These are phyloP conservation scores for Hibiscus tridactylites DNA, from an alignment of 345 rosid genomes.

Conservation along the genomic window DNA sequence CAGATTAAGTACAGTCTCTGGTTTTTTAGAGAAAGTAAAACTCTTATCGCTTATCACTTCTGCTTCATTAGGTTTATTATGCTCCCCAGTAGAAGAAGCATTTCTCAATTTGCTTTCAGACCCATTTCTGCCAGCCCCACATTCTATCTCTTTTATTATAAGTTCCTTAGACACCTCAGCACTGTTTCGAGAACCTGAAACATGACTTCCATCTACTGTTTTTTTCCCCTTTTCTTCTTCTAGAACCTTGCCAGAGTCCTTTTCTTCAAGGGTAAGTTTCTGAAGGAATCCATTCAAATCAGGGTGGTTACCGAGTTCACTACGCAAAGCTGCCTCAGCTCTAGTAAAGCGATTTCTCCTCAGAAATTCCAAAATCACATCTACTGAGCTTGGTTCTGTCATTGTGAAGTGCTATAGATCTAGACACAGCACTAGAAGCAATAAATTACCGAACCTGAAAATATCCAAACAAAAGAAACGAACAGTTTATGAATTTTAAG, in stretches of 20 bases:
- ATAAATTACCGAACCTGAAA: conserved; percentile 31
- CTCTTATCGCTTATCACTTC: conserved; percentile 29
- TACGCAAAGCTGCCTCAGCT: conserved; percentile 93
- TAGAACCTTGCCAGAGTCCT: conserved; percentile 31
- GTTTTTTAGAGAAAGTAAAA: conserved; percentile 48
- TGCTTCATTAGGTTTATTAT: conserved; percentile 33
- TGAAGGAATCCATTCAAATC: conserved; percentile 72
- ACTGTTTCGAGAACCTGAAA: conserved; percentile 32
- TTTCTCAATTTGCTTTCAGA: conserved; percentile 54
- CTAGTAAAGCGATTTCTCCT: conserved; percentile 65
- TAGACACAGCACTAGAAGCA: conserved; percentile 19
- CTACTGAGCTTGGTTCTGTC: conserved; percentile 61
- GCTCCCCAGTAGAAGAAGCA: conserved; percentile 37
- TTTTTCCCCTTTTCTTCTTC: conserved; percentile 33
- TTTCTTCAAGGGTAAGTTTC: conserved; percentile 49
- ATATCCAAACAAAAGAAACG: conserved; percentile 3
- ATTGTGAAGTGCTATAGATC: conserved; percentile 29
- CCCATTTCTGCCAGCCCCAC: conserved; percentile 54
- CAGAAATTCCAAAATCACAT: conserved; percentile 73
- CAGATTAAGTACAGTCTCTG: conserved; percentile 40
- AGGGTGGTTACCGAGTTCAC: conserved; percentile 61
- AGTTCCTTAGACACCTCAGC: conserved; percentile 65
- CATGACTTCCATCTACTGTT: conserved; percentile 18
- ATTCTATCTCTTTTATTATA: conserved; percentile 81
- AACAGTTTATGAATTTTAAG: background rate